Percentiles rank a stretch among this genome's conserved stretches.
phyloP scores from a whole-genome alignment of 2,329 filamentous ascomycete species.

The Cladosporium halotolerans region DNA sequence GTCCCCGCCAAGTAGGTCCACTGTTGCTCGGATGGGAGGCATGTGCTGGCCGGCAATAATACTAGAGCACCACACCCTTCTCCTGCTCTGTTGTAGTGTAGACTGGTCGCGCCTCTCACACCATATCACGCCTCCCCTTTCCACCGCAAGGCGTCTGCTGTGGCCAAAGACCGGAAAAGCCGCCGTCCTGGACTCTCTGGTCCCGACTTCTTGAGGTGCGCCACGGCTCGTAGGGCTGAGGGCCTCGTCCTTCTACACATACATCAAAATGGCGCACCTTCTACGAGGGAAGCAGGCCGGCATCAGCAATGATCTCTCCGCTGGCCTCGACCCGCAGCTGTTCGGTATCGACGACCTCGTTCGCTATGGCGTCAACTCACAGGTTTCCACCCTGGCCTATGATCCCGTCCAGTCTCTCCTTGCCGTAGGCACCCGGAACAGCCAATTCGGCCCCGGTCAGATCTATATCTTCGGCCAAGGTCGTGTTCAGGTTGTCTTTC shows the following conservation, averaged over 20 bases:
- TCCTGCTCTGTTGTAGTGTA: too few relatives aligned
- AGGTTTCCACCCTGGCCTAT: constrained; percentile 73
- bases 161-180: too few relatives aligned
- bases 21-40: too few relatives aligned
- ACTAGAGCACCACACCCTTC: too few relatives aligned
- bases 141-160: too few relatives aligned
- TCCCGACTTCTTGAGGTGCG: neutral
- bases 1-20: too few relatives aligned
- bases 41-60: too few relatives aligned
- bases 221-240: constrained; percentile 8
- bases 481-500: constrained; percentile 69
- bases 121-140: too few relatives aligned
- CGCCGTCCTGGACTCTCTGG: neutral
- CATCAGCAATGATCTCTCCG: constrained; percentile 84
- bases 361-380: constrained; percentile 66
- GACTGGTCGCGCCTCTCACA: too few relatives aligned
- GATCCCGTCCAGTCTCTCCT: constrained; percentile 91
- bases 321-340: constrained; percentile 67
- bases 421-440: constrained; percentile 84
- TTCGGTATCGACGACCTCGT: constrained; percentile 78
- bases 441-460: constrained; percentile 75
- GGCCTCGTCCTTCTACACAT: neutral
- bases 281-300: constrained; percentile 89
- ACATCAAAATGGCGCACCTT: constrained; percentile 68
- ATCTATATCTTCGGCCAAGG: constrained; percentile 84